Evolutionary conservation across 169 alveolate species (phyloP), one percentile per base, ranked within the genome.

Genomic region (Plasmodium cynomolgi): DNA sequence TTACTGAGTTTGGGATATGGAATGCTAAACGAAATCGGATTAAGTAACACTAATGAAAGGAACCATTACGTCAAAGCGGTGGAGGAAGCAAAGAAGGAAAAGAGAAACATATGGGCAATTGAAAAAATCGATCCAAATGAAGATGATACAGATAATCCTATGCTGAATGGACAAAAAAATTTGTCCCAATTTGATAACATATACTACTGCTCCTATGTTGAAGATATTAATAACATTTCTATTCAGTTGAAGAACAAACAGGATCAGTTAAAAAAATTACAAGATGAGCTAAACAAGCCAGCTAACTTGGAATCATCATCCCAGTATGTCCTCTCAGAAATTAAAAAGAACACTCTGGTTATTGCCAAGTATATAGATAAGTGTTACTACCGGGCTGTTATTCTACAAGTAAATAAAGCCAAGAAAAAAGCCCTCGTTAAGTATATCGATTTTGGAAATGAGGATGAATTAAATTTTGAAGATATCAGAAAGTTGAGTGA

Each of bases 371-470:
- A 90, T 44, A 71, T 41, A 41, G 94, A 90, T 41, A 90, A 90
- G 23, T 90, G 72, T 62, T 90, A 81, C 56, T 90, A 90, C 58
- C 47, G 94, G 34, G 94, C 94, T 6, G 74, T 90, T 3, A 72
- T 90, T 29, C 54, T 90, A 29, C 94, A 90, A 39, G 77, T 90
- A 20, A 81, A 81, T 90, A 90, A 90, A 68, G 73, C 37, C 9
- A 90, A 90, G 83, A 80, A 90, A 26, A 90, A 81, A 81, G 90
- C 75, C 23, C 20, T 81, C 15, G 94, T 90, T 34, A 90, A 90
- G 47, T 90, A 90, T 44, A 90, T 90, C 20, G 94, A 90, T 54
- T 90, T 90, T 81, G 94, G 94, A 9, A 90, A 90, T 90, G 94
- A 90, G 31, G 90, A 90, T 37, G 94, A 90, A 50, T 31, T 90